phyloP scores from a whole-genome alignment of 140 eudicot genomes.

The Flaveria floridana region DNA sequence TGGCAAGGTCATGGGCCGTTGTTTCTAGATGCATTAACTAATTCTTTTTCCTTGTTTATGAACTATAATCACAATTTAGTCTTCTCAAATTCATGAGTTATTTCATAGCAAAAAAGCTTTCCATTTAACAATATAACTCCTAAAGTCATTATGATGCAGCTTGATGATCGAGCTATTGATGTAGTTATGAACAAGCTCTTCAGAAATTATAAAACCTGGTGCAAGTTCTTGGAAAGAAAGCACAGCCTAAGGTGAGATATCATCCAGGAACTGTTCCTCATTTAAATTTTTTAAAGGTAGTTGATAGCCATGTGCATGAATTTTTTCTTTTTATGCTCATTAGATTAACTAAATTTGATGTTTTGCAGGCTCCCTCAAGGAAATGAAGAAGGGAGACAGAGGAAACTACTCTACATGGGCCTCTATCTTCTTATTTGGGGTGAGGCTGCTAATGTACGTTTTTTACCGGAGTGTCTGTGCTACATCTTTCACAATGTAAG shows the following conservation, averaged over 20 bases:
- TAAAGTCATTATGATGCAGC: constrained; percentile 50
- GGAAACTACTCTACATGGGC: constrained; percentile 91
- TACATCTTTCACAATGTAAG: constrained; percentile 96
- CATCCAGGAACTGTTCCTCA: constrained; percentile 20
- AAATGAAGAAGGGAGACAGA: constrained; percentile 69
- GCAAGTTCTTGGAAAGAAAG: constrained; percentile 90
- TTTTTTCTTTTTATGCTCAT: constrained; percentile 13
- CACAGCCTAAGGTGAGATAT: constrained; percentile 80
- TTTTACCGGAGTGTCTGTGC: constrained; percentile 97
- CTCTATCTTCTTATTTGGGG: constrained; percentile 99
- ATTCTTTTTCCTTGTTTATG: constrained; percentile 6
- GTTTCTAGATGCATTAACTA: constrained; percentile 26
- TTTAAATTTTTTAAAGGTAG: constrained; percentile 21
- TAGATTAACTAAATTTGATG: constrained; percentile 20
- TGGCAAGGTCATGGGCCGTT: constrained; percentile 15
- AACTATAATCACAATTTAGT: constrained; percentile 13
- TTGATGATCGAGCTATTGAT: constrained; percentile 87
- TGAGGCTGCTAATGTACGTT: constrained; percentile 96
- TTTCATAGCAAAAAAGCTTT: constrained; percentile 17
- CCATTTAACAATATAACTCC: constrained; percentile 14
- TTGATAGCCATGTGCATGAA: constrained; percentile 27
- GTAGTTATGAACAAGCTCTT: constrained; percentile 83
- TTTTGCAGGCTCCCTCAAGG: constrained; percentile 76
- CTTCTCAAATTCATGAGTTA: constrained; percentile 1
- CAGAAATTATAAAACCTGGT: constrained; percentile 94